Base-by-base conservation (phyloP, 768 basidiomycete species). In the Termitomyces eurrhizus region DNA sequence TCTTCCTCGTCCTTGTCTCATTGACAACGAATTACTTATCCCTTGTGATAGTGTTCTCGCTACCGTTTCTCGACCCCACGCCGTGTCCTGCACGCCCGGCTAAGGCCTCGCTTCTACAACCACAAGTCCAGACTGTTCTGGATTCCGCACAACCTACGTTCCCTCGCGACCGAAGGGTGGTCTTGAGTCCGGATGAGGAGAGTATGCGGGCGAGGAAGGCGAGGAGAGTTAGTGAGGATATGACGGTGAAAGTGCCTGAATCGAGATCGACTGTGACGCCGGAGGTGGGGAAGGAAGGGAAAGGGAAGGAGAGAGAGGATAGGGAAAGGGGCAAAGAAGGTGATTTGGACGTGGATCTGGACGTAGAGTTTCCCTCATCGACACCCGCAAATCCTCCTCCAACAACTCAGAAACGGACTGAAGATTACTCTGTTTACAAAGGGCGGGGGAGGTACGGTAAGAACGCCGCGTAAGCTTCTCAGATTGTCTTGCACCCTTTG, bases 381-480 rank as follows among this genome's bases (percentile, higher is more conserved):
- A 74, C 72, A 2, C 74, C 72, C 2, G 56, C 68, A 13, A 68
- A 68, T 48, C 44, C 61, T 29, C 61, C 60, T 29, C 63, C 64
- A 18, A 65, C 51, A n/a, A 64, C 57, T 11, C 65, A 68, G 46
- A 72, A 69, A 48, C 65, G 63, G 13, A 50, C 62, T 4, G 71
- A 71, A 4, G 79, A 81, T 60, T 82, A 82, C 60, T 78, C 79
- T 0, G 74, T 70, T 7, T 82, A 78, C 68, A 87, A 87, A 69
- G 84, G 83, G 32, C 76, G 79, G 41, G 86, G 85, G n/a, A 73
- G 86, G 67, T 87, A 87, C 56, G 81, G 78, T 3, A 79, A 79
- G 64, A 66, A 64, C 35, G 52, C 60, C 48, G 64, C 65, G 78
- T 80, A 66, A 33, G 77, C 59, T 35, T 44, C 67, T 7, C 13